A percentile compares a stretch with the other conserved stretches of the same genome.
Conservation (phyloP, 768 basidiomycete genomes). For the Serendipita sp. region DNA sequence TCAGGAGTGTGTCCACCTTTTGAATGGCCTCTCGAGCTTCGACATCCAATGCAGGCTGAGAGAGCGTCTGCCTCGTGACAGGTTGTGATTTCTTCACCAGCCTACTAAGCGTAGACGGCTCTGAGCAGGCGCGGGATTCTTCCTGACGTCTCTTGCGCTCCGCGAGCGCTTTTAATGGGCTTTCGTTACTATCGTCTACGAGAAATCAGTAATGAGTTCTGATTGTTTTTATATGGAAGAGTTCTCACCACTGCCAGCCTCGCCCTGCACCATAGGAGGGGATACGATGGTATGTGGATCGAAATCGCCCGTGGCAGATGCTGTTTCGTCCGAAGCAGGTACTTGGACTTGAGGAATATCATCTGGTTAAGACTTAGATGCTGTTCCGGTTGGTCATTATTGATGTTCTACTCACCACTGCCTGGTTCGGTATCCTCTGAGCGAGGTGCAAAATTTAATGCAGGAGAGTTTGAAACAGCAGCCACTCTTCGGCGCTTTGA, state of each 20-base stretch:
- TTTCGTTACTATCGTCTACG: not conserved
- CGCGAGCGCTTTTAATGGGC: not conserved
- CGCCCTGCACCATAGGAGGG: not conserved
- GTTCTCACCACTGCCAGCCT: not conserved
- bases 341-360: not conserved
- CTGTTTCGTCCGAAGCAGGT: not conserved
- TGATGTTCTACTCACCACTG: not conserved
- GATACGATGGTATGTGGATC: not conserved
- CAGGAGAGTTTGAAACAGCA: not conserved
- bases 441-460: not conserved
- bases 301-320: not conserved
- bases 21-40: not conserved
- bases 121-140: not conserved
- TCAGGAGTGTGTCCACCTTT: not conserved
- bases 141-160: not conserved
- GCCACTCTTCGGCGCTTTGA: not conserved
- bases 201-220: not conserved
- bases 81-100: not conserved
- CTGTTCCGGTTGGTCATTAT: not conserved
- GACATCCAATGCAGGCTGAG: not conserved
- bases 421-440: not conserved
- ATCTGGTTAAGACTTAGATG: not conserved
- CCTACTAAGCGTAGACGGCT: not conserved
- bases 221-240: not conserved
- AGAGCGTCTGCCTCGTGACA: not conserved